Conservation (phyloP, 2,329 filamentous ascomycete species). For the Zelopaecilomyces penicillatus region DNA sequence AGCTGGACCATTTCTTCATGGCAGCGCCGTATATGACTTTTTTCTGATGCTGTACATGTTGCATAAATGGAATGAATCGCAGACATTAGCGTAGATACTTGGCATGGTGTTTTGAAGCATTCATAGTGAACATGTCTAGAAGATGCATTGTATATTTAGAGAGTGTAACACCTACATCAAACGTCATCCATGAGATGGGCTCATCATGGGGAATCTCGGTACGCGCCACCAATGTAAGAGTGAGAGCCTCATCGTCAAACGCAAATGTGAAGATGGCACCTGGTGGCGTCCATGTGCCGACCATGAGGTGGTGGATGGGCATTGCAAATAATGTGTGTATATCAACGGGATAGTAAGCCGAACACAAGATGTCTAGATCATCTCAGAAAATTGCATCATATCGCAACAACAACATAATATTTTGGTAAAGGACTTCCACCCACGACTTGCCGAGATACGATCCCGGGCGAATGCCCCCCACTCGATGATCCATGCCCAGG, state of each 20-base stretch:
- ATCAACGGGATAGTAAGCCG: too few relatives aligned
- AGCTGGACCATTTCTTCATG: slow-evolving; percentile 91
- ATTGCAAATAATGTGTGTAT: slow-evolving; percentile 33
- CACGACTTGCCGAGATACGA: too few relatives aligned
- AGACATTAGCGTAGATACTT: neutral
- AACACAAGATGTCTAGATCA: too few relatives aligned
- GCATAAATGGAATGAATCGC: neutral
- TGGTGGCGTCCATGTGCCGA: slow-evolving; percentile 84
- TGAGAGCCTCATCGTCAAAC: slow-evolving; percentile 75
- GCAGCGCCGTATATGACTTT: slow-evolving; percentile 83
- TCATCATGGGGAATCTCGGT: slow-evolving; percentile 76
- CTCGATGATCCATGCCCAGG: too few relatives aligned
- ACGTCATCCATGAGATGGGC: slow-evolving; percentile 90
- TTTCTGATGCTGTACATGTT: slow-evolving; percentile 54
- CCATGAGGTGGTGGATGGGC: slow-evolving; percentile 80
- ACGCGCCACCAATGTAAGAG: slow-evolving; percentile 66
- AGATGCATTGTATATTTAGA: too few relatives aligned
- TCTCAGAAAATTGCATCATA: too few relatives aligned
- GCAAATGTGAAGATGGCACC: slow-evolving; percentile 84
- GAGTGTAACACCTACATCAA: slow-evolving; percentile 54
- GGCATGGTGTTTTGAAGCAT: too few relatives aligned
- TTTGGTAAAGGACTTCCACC: too few relatives aligned
- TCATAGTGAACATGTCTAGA: too few relatives aligned
- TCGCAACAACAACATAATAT: too few relatives aligned
- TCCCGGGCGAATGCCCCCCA: too few relatives aligned